Evolutionary conservation across 768 basidiomycete species (phyloP).

Genomic region (Tulasnella sp.): DNA sequence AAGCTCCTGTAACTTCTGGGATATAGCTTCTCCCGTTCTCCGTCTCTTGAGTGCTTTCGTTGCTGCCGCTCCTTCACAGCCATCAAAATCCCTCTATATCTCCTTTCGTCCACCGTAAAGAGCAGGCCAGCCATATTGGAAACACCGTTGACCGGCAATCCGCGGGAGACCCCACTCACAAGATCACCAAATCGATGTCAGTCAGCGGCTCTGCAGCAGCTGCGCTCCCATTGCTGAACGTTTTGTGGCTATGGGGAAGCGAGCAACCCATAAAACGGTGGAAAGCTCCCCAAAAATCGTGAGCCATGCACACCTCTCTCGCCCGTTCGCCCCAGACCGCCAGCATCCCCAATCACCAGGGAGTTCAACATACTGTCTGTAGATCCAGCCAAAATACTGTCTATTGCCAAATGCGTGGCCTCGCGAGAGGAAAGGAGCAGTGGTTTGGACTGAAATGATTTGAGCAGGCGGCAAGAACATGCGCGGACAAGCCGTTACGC

Average conservation of each 20-base stretch:
- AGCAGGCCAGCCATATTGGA: background rate
- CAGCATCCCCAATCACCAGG: too few species aligned
- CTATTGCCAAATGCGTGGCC: too few species aligned
- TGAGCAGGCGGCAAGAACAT: too few species aligned
- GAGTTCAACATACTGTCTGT: too few species aligned
- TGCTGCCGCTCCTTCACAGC: conserved; percentile 2
- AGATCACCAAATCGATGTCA: conserved; percentile 5
- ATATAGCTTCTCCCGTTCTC: background rate
- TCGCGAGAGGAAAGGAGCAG: too few species aligned
- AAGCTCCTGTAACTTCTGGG: conserved; percentile 7
- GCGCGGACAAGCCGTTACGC: too few species aligned
- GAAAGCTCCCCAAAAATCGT: background rate
- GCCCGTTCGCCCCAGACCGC: too few species aligned
- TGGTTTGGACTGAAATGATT: too few species aligned
- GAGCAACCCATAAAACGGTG: too few species aligned
- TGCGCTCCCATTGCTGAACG: background rate
- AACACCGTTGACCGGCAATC: background rate
- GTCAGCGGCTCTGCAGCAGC: conserved; percentile 8
- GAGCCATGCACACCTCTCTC: background rate
- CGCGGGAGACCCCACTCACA: background rate
- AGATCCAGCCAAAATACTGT: too few species aligned
- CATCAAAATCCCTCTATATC: background rate
- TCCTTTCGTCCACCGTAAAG: background rate
- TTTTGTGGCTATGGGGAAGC: too few species aligned
- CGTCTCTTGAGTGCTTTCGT: background rate